These are phyloP conservation scores for Esteya vermicola DNA, from an alignment of 2,329 filamentous ascomycete species.

Conservation along the genomic window DNA sequence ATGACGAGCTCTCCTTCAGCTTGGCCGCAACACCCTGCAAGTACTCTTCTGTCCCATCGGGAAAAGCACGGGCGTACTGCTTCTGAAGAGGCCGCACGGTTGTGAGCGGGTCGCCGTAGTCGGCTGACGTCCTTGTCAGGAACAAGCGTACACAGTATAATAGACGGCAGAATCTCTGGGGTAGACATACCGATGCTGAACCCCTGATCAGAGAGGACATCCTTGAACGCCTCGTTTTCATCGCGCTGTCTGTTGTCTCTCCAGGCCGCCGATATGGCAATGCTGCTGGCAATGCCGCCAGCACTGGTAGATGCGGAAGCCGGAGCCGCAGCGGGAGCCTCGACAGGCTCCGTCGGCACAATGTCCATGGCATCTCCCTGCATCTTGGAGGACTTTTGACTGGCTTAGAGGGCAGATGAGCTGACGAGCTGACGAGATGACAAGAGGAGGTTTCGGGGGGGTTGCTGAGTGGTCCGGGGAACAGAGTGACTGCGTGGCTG, in stretches of 20 bases:
- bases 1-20: not conserved
- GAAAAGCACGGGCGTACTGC: constrained; percentile 12
- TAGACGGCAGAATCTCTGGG: too few relatives aligned
- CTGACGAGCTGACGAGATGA: too few relatives aligned
- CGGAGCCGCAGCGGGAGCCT: too few relatives aligned
- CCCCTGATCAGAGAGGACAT: constrained; percentile 26
- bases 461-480: too few relatives aligned
- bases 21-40: constrained; percentile 15
- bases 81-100: constrained; percentile 18
- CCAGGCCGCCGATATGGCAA: constrained; percentile 7
- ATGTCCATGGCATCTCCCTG: too few relatives aligned
- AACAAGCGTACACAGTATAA: too few relatives aligned
- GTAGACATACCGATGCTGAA: constrained; percentile 33
- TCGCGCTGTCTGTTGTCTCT: constrained; percentile 23
- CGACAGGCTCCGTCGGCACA: too few relatives aligned
- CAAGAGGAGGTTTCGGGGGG: too few relatives aligned
- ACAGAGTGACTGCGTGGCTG: too few relatives aligned
- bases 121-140: constrained; percentile 11
- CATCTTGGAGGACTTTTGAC: too few relatives aligned
- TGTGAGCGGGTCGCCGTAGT: constrained; percentile 33
- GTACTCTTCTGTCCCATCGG: constrained; percentile 21
- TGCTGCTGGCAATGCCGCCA: not conserved
- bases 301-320: too few relatives aligned
- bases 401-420: too few relatives aligned
- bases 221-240: constrained; percentile 24